phyloP scores from a whole-genome alignment of 352 stramenopile species.

The Phytophthora parvispora region DNA sequence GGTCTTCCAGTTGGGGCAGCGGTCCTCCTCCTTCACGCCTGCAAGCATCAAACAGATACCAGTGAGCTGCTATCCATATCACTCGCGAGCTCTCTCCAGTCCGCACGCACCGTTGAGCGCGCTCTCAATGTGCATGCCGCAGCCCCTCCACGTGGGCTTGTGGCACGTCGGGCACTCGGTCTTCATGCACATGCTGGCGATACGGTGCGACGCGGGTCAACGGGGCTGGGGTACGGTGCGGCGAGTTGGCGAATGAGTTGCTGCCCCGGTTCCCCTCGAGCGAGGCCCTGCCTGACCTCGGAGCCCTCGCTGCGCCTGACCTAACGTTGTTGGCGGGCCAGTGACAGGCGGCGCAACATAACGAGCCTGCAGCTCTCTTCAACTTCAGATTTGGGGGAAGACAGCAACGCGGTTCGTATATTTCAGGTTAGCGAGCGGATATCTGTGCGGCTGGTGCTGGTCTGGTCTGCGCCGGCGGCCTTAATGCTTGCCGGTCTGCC shows the following conservation, averaged over 20 bases:
- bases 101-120: slow-evolving; percentile 45
- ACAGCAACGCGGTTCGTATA: background rate
- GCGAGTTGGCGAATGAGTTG: slow-evolving; percentile 27
- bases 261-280: slow-evolving; percentile 4
- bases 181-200: slow-evolving; percentile 64
- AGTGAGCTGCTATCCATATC: background rate
- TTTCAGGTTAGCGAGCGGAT: background rate
- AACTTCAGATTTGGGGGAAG: too few relatives aligned
- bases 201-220: background rate
- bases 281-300: slow-evolving; percentile 4
- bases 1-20: slow-evolving; percentile 64
- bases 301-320: slow-evolving; percentile 3
- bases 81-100: background rate
- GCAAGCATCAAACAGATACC: background rate
- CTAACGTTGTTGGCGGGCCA: background rate
- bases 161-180: slow-evolving; percentile 66
- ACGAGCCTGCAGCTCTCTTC: too few relatives aligned
- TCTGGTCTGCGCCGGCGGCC: background rate
- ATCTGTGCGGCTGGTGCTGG: too few relatives aligned
- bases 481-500: slow-evolving; percentile 58
- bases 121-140: slow-evolving; percentile 66
- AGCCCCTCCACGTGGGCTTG: slow-evolving; percentile 72
- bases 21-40: slow-evolving; percentile 57
- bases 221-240: background rate
- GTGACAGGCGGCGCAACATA: background rate